phyloP scores from a whole-genome alignment of 495 filamentous ascomycete species.

The Patellaria atrata region DNA sequence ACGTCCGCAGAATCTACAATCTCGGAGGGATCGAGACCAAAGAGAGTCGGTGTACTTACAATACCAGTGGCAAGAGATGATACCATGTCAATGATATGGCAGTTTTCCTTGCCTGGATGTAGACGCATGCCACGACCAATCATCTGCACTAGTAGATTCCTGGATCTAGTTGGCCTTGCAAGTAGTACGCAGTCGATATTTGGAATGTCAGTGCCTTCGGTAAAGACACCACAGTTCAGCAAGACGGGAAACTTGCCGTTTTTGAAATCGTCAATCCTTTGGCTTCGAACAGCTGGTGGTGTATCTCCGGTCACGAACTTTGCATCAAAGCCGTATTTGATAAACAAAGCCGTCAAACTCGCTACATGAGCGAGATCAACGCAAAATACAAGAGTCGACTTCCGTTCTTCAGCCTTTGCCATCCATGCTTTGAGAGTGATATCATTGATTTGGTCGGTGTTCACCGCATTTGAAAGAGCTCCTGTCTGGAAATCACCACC shows the following conservation, averaged over 20 bases:
- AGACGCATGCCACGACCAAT: slow-evolving; percentile 87
- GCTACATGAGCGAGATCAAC: slow-evolving; percentile 72
- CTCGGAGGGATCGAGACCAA: slow-evolving; percentile 81
- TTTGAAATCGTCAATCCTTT: slow-evolving; percentile 59
- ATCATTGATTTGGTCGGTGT: slow-evolving; percentile 61
- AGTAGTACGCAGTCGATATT: slow-evolving; percentile 92
- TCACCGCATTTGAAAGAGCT: slow-evolving; percentile 64
- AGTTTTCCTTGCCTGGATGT: slow-evolving; percentile 66
- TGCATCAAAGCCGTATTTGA: slow-evolving; percentile 65
- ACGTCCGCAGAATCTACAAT: slow-evolving; percentile 48
- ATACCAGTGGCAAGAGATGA: slow-evolving; percentile 66
- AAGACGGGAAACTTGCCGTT: slow-evolving; percentile 69
- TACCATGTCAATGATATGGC: slow-evolving; percentile 96
- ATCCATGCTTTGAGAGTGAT: slow-evolving; percentile 77
- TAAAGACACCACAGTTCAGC: slow-evolving; percentile 91
- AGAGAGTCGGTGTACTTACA: slow-evolving; percentile 78
- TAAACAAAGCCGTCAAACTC: slow-evolving; percentile 59
- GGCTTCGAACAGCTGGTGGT: slow-evolving; percentile 42
- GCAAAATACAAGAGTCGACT: slow-evolving; percentile 86
- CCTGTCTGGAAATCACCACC: slow-evolving; percentile 67
- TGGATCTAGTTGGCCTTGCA: slow-evolving; percentile 75
- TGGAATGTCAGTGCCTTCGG: slow-evolving; percentile 92
- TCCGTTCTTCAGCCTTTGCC: slow-evolving; percentile 51
- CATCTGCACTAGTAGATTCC: slow-evolving; percentile 92
- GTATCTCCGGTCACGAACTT: slow-evolving; percentile 73